These are phyloP conservation scores for Monosporascus sp. DNA, from an alignment of 2,329 filamentous ascomycete species.

Conservation along the genomic window DNA sequence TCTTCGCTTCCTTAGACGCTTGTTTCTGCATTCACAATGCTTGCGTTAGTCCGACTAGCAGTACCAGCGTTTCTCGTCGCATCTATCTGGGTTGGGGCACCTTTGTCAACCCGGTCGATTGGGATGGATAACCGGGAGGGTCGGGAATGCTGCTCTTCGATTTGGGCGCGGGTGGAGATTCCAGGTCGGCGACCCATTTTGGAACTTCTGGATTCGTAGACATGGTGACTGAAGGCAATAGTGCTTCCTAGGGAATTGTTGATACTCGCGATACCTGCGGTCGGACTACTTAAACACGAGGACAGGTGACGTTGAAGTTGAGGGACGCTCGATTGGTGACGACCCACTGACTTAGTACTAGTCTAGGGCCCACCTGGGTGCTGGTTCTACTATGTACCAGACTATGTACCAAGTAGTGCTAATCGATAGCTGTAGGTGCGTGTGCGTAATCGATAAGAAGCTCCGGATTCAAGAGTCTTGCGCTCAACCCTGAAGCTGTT, in stretches of 20 bases:
- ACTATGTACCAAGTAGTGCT: too few relatives aligned
- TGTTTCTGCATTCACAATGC: constrained; percentile 36
- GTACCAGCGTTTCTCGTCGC: not conserved
- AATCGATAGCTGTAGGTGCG: too few relatives aligned
- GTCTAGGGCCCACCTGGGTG: too few relatives aligned
- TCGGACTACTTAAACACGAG: too few relatives aligned
- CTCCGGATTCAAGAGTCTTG: too few relatives aligned
- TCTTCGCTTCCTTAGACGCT: constrained; percentile 43
- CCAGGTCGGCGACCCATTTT: constrained; percentile 78
- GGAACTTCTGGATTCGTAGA: constrained; percentile 45
- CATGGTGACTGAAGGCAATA: constrained; percentile 7
- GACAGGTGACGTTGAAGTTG: too few relatives aligned
- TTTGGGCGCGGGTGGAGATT: constrained; percentile 61
- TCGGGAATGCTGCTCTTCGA: constrained; percentile 70
- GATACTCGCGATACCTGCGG: too few relatives aligned
- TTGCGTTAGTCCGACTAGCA: constrained; percentile 3
- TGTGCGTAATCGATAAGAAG: too few relatives aligned
- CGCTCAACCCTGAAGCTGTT: not conserved
- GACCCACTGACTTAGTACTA: too few relatives aligned
- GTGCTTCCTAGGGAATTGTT: not conserved
- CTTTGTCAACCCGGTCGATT: constrained; percentile 48
- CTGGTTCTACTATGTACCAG: too few relatives aligned
- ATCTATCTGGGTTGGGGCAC: constrained; percentile 29
- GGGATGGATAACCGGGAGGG: constrained; percentile 74
- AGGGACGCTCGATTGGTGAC: too few relatives aligned